Evolutionary conservation across 2,329 filamentous ascomycete genomes (phyloP).

Genomic region (Aspergillus sp.): DNA sequence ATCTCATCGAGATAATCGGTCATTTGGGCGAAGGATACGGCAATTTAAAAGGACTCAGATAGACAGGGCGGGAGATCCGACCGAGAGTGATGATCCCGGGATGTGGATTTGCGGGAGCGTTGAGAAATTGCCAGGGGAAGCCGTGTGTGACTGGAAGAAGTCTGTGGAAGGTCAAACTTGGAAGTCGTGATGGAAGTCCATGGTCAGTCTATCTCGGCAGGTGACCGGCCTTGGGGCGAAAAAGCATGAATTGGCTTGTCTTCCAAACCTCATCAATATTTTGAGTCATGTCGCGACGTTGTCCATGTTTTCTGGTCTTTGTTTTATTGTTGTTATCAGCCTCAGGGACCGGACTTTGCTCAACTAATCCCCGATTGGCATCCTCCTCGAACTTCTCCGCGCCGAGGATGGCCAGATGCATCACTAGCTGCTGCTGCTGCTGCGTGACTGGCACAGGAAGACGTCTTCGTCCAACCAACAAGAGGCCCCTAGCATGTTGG

Average conservation of each 20-base stretch:
- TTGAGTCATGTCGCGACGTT: background rate
- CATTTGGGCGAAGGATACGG: background rate
- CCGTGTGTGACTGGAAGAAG: background rate
- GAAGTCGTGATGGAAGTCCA: too few species aligned
- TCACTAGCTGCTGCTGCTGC: background rate
- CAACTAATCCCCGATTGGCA: too few species aligned
- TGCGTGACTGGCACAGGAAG: background rate
- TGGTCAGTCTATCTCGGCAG: too few species aligned
- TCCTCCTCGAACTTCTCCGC: background rate
- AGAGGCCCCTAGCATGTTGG: background rate
- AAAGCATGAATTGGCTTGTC: too few species aligned
- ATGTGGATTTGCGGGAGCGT: background rate
- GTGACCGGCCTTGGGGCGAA: too few species aligned
- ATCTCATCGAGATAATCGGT: too few species aligned
- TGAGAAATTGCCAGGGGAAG: background rate
- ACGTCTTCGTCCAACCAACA: background rate
- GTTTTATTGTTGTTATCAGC: background rate
- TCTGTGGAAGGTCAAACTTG: background rate
- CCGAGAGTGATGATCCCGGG: background rate
- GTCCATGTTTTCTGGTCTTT: background rate
- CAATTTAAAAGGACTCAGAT: background rate
- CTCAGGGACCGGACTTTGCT: slow-evolving; percentile 3
- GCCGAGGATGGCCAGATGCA: background rate
- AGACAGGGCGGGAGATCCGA: too few species aligned
- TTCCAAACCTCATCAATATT: background rate